Percentiles rank a stretch among this genome's conserved stretches.
Conservation (phyloP, 768 basidiomycete species). For the Leccinum rimulosum region DNA sequence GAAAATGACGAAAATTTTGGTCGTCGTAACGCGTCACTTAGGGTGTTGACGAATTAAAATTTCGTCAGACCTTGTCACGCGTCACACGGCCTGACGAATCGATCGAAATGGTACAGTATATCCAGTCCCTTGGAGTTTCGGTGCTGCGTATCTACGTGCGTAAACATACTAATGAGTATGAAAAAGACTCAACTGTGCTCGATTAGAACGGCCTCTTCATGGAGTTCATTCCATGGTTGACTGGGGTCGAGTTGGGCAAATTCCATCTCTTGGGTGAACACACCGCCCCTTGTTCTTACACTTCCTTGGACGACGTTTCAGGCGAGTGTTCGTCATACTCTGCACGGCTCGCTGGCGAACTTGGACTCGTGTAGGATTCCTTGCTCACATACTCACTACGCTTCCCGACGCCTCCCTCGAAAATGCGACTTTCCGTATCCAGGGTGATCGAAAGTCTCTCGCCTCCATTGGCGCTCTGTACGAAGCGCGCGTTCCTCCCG, state of each 20-base stretch:
- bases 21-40: no score
- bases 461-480: conserved; percentile 28
- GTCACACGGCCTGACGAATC: no score
- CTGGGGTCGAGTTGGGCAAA: conserved; percentile 27
- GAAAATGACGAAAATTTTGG: no score
- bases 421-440: conserved; percentile 34
- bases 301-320: conserved; percentile 33
- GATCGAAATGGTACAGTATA: no score
- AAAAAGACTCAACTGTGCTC: not conserved
- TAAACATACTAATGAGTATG: not conserved
- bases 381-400: conserved; percentile 34
- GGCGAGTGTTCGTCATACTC: conserved; percentile 20
- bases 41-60: no score
- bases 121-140: conserved; percentile 31
- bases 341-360: conserved; percentile 2
- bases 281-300: conserved; percentile 29
- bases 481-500: conserved; percentile 17
- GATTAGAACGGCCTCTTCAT: conserved; percentile 35
- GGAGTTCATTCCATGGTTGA: conserved; percentile 31
- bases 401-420: conserved; percentile 26
- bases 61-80: no score
- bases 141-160: conserved; percentile 33
- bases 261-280: conserved; percentile 35
- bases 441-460: conserved; percentile 33
- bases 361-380: conserved; percentile 28